Percentiles rank a stretch among this genome's conserved stretches.
Conservation (phyloP, 2,329 filamentous ascomycete genomes). For the Sarocladium kiliense region DNA sequence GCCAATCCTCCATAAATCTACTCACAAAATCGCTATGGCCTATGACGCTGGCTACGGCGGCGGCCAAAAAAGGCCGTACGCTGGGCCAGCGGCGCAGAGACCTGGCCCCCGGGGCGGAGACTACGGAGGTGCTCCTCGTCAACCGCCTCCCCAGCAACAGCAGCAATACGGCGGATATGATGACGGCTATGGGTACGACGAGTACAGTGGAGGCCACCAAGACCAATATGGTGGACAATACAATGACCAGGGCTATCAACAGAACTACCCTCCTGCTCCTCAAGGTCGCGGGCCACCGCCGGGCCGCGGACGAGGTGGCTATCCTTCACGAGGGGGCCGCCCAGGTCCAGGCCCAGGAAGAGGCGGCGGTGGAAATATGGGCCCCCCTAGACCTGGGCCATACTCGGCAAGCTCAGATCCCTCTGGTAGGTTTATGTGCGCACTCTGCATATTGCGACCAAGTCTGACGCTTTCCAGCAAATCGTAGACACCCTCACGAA, state of each 20-base stretch:
- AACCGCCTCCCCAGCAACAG: conserved; percentile 27
- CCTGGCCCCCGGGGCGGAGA: conserved; percentile 30
- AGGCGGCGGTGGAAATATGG: conserved; percentile 27
- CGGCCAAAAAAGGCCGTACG: conserved; percentile 41
- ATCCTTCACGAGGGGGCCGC: conserved; percentile 12
- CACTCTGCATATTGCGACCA: conserved; percentile 10
- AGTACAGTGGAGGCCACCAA: conserved; percentile 27
- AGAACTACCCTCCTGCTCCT: conserved; percentile 32
- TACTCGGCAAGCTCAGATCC: conserved; percentile 37
- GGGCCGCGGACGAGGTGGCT: conserved; percentile 28
- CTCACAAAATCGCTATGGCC: conserved; percentile 34
- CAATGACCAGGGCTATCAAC: conserved; percentile 37
- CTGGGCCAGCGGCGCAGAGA: conserved; percentile 38
- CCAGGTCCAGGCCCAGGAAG: conserved; percentile 27
- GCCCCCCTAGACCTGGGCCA: conserved; percentile 28
- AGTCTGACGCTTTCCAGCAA: conserved; percentile 22
- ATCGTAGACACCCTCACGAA: conserved; percentile 14
- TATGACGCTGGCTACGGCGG: conserved; percentile 41
- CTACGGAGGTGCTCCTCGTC: conserved; percentile 18
- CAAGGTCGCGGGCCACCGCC: conserved; percentile 37
- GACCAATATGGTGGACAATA: conserved; percentile 26
- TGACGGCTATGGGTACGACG: conserved; percentile 35
- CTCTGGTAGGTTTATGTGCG: conserved; percentile 26
- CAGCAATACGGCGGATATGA: conserved; percentile 42
- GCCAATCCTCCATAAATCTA: background rate